Base-by-base conservation (phyloP, 257 asterid species). In the Primulina eburnea region DNA sequence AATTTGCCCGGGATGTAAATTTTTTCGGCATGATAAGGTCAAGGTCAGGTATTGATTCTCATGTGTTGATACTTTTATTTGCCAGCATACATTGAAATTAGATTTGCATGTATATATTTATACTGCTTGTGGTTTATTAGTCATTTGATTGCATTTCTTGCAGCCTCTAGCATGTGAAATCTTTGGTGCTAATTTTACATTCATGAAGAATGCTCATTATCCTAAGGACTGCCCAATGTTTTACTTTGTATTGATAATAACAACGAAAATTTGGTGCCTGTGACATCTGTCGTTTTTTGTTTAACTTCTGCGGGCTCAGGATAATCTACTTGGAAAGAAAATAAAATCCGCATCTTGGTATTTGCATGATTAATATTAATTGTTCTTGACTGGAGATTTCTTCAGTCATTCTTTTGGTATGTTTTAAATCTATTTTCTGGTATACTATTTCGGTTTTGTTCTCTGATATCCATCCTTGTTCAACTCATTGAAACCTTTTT, bases 1-100 rank as follows among this genome's bases (percentile, higher is more conserved):
- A 73, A 87, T 94, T 76, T 94, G 99, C 62, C 97, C 97, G 0
- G 93, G 84, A 60, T 94, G 99, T 84, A 94, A 91, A 84, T 75
- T 82, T 69, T 4, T 78, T 34, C 80, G 85, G 71, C 72, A 26
- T 50, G 71, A 62, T 68, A 88, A 85, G 84, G 75, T 58, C 74
- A 86, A 91, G 99, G 97, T 91, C 83, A 83, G 86, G 71, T 82
- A 79, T 81, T 78, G 43, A 62, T 16, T 62, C 67, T 73, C 81
- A 68, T 70, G 73, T 75, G 58, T 84, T 47, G 11, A 16, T n/a
- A 62, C 71, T 75, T 57, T 35, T 17, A 62, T 65, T 59, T 38
- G 29, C 34, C 7, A 5, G 71, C n/a, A 56, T 76, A 30, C 50
- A 64, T 43, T 69, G 52, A 29, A 35, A 64, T 60, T 47, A 38